phyloP scores from a whole-genome alignment of 2,329 filamentous ascomycete species.

The Cytospora chrysosperma region DNA sequence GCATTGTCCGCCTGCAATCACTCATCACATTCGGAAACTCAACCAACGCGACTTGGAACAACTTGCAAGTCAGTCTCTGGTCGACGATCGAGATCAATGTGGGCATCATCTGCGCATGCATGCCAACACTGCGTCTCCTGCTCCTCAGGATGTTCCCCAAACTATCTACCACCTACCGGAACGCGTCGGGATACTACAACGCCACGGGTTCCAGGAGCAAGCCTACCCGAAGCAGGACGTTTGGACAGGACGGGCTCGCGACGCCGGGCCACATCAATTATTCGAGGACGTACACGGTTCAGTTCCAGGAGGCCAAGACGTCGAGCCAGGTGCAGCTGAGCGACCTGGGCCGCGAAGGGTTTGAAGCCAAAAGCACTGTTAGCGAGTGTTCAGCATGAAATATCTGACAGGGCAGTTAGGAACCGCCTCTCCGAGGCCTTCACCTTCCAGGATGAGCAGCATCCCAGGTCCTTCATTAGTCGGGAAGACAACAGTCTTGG shows the following conservation, averaged over 20 bases:
- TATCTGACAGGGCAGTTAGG: slow-evolving; percentile 15
- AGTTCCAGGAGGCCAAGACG: slow-evolving; percentile 25
- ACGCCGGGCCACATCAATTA: slow-evolving; percentile 20
- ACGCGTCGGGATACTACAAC: slow-evolving; percentile 13
- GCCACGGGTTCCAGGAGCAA: slow-evolving; percentile 2
- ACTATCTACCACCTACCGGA: slow-evolving; percentile 16
- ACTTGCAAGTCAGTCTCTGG: slow-evolving; percentile 33
- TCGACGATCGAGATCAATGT: slow-evolving; percentile 37
- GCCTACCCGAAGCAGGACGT: slow-evolving; percentile 2
- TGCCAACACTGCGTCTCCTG: slow-evolving; percentile 34
- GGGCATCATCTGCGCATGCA: slow-evolving; percentile 36
- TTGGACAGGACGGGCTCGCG: not conserved
- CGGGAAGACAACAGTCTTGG: not conserved
- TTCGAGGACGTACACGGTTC: slow-evolving; percentile 24
- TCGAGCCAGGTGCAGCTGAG: slow-evolving; percentile 26
- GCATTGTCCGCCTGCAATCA: slow-evolving; percentile 33
- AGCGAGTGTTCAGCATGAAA: slow-evolving; percentile 21
- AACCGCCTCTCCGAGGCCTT: slow-evolving; percentile 23
- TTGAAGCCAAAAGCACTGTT: slow-evolving; percentile 21
- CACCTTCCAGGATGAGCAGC: slow-evolving; percentile 2
- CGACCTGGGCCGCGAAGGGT: slow-evolving; percentile 24
- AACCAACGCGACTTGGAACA: slow-evolving; percentile 34
- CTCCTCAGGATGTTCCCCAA: slow-evolving; percentile 32
- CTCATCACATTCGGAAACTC: slow-evolving; percentile 34
- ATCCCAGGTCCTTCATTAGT: not conserved